Conservation (phyloP, 306 rosid genomes). For the Prunus fruticosa region DNA sequence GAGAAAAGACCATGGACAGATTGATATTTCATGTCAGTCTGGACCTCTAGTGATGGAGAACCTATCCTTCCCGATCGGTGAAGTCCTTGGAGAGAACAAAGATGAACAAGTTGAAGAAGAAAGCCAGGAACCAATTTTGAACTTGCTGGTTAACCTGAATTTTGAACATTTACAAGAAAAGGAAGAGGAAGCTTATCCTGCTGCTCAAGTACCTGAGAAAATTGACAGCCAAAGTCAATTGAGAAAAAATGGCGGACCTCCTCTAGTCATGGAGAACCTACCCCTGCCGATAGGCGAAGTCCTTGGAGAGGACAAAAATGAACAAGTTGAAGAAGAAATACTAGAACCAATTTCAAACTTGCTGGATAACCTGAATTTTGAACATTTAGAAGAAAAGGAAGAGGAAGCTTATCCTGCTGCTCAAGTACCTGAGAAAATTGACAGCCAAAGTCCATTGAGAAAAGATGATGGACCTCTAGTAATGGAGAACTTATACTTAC, state of each 20-base stretch:
- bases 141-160: background rate
- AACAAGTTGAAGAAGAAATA: conserved; percentile 13
- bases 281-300: conserved; percentile 21
- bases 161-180: background rate
- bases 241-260: conserved; percentile 1
- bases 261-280: background rate
- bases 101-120: conserved; percentile 14
- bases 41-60: background rate
- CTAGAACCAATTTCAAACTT: conserved; percentile 9
- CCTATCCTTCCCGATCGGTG: no score
- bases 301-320: conserved; percentile 23
- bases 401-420: background rate
- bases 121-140: background rate
- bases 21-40: conserved; percentile 12
- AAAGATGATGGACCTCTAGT: background rate
- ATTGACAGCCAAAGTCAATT: conserved; percentile 17
- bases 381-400: background rate
- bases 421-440: conserved; percentile 22
- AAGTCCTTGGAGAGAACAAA: background rate
- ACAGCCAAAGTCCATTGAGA: conserved; percentile 11
- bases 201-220: conserved; percentile 13
- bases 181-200: conserved; percentile 4
- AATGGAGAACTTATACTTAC: no score
- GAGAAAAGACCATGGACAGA: conserved; percentile 16
- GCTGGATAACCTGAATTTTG: background rate